Percentiles rank a stretch among this genome's conserved stretches.
Conservation (phyloP, 352 stramenopile genomes). For the Pythium apleroticum region DNA sequence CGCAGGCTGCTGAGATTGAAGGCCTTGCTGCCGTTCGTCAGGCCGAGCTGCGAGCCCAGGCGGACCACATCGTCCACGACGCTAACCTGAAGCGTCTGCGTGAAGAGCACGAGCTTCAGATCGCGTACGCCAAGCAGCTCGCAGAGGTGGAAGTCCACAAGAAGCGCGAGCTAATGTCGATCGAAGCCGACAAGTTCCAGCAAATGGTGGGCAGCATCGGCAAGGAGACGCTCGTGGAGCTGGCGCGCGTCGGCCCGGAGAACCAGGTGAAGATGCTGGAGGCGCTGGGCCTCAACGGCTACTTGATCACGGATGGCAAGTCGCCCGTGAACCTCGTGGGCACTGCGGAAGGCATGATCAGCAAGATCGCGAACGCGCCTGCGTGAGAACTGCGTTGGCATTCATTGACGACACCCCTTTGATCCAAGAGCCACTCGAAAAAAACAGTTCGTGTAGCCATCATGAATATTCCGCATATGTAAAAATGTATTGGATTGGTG, state of each 20-base stretch:
- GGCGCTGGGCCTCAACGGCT: constrained; percentile 73
- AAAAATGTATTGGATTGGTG: neutral
- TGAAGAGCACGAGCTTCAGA: constrained; percentile 62
- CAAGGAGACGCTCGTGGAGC: constrained; percentile 72
- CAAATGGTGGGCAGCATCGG: constrained; percentile 78
- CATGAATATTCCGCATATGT: neutral
- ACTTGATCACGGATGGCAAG: constrained; percentile 85
- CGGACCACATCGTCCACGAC: constrained; percentile 71
- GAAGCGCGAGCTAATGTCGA: constrained; percentile 77
- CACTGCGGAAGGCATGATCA: constrained; percentile 73
- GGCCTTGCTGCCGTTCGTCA: constrained; percentile 67
- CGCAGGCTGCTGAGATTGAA: constrained; percentile 74
- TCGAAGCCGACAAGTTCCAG: constrained; percentile 81
- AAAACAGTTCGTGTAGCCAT: constrained; percentile 23
- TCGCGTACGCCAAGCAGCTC: constrained; percentile 57
- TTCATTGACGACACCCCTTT: neutral
- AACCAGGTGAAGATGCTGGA: constrained; percentile 80
- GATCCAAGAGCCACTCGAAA: constrained; percentile 6
- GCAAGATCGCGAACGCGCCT: constrained; percentile 54
- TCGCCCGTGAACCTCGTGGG: constrained; percentile 75
- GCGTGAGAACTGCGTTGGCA: neutral
- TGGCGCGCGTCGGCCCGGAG: constrained; percentile 68
- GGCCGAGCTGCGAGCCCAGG: constrained; percentile 61
- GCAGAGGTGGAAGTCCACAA: constrained; percentile 69
- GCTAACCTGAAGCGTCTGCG: constrained; percentile 49